A percentile compares a stretch with the other conserved stretches of the same genome.
Evolutionary conservation across 495 filamentous ascomycete species (phyloP).

Genomic region (Tetracladium setigerum): DNA sequence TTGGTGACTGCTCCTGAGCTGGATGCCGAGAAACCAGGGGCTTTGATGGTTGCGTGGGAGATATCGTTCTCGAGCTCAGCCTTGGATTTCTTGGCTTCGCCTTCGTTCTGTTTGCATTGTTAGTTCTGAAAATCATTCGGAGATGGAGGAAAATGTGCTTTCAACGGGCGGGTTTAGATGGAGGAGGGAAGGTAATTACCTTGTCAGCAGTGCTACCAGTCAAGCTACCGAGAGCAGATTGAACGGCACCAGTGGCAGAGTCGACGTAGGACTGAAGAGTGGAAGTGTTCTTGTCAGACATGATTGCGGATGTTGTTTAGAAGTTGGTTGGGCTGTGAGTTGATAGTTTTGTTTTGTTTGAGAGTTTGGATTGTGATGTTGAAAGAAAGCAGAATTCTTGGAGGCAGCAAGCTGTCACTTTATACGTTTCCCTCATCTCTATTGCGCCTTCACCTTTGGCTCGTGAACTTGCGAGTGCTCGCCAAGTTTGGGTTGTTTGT

Average conservation of each 20-base stretch:
- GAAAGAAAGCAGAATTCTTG: too few relatives aligned
- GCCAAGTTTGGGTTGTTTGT: too few relatives aligned
- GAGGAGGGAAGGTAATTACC: conserved; percentile 29
- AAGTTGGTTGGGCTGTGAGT: background rate
- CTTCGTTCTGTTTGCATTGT: conserved; percentile 28
- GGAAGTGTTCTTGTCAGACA: conserved; percentile 67
- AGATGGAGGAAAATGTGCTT: background rate
- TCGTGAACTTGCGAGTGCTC: too few relatives aligned
- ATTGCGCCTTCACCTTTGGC: too few relatives aligned
- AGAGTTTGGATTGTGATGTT: too few relatives aligned
- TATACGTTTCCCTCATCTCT: too few relatives aligned
- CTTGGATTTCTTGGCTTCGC: conserved; percentile 50
- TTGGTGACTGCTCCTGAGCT: conserved; percentile 61
- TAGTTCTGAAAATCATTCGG: too few relatives aligned
- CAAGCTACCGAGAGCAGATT: conserved; percentile 61
- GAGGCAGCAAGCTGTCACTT: too few relatives aligned
- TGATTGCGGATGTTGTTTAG: conserved; percentile 22
- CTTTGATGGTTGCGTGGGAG: conserved; percentile 64
- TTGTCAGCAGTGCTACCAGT: conserved; percentile 68
- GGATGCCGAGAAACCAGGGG: conserved; percentile 60
- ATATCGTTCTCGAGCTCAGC: conserved; percentile 56
- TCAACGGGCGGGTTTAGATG: background rate
- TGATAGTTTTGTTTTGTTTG: too few relatives aligned
- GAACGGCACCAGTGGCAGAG: conserved; percentile 63
- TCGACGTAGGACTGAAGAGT: conserved; percentile 78